Conservation (phyloP, 768 basidiomycete species). For the Mycena filopes region DNA sequence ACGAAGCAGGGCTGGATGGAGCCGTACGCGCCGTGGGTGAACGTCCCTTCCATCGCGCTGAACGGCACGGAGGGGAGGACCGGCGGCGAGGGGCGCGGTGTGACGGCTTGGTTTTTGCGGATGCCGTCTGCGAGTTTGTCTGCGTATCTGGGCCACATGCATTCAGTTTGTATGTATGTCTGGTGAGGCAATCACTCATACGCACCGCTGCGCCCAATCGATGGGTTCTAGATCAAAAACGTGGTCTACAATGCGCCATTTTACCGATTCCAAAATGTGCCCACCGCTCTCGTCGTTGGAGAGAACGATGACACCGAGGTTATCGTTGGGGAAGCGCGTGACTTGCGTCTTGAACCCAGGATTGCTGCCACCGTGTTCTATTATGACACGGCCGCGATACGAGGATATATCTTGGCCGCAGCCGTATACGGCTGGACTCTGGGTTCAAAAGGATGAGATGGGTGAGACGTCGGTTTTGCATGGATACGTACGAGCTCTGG, state of each 20-base stretch:
- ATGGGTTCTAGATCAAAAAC: constrained; percentile 46
- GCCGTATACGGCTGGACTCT: constrained; percentile 55
- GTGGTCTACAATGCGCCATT: constrained; percentile 51
- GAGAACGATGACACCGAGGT: constrained; percentile 51
- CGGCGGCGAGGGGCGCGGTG: constrained; percentile 40
- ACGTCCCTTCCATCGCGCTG: constrained; percentile 38
- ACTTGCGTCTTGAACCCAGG: constrained; percentile 47
- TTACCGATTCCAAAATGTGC: constrained; percentile 48
- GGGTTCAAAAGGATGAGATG: neutral
- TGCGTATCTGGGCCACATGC: constrained; percentile 34
- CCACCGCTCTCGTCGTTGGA: constrained; percentile 53
- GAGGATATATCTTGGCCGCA: constrained; percentile 52
- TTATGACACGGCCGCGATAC: constrained; percentile 52
- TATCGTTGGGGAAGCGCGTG: constrained; percentile 37
- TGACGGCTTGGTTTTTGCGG: constrained; percentile 33
- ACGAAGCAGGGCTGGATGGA: constrained; percentile 47
- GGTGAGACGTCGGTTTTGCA: too few species aligned
- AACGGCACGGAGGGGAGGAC: constrained; percentile 37
- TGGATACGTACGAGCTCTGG: constrained; percentile 46
- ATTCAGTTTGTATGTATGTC: neutral
- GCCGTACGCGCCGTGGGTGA: constrained; percentile 50
- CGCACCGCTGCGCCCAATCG: constrained; percentile 52
- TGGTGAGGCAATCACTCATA: neutral
- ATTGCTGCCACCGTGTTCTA: constrained; percentile 56
- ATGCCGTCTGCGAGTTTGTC: constrained; percentile 37